phyloP scores from a whole-genome alignment of 2,329 filamentous ascomycete genomes.

The Pseudocercospora fuligena region DNA sequence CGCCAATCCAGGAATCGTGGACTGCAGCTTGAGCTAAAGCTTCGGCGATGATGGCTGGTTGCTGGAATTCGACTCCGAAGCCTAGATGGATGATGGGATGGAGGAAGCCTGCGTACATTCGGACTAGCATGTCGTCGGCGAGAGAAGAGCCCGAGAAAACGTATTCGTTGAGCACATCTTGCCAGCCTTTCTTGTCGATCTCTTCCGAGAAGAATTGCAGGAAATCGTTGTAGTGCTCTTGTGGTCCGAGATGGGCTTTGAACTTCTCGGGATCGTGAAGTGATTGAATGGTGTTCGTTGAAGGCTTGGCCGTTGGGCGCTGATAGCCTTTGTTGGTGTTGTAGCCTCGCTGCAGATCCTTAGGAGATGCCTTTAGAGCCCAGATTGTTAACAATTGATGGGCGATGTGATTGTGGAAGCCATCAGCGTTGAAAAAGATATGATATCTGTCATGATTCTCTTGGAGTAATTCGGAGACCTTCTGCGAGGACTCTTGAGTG shows the following conservation, averaged over 20 bases:
- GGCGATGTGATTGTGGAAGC: conserved; percentile 82
- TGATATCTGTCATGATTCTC: conserved; percentile 76
- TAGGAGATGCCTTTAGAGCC: conserved; percentile 69
- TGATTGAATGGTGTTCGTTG: conserved; percentile 58
- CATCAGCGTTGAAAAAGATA: conserved; percentile 76
- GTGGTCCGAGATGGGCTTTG: conserved; percentile 65
- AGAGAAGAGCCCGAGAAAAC: conserved; percentile 69
- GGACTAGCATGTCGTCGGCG: conserved; percentile 70
- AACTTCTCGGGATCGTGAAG: conserved; percentile 64
- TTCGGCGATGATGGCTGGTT: conserved; percentile 80
- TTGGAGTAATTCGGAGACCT: conserved; percentile 71
- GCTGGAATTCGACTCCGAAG: conserved; percentile 80
- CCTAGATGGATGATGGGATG: conserved; percentile 83
- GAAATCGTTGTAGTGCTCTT: conserved; percentile 71
- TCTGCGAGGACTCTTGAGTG: conserved; percentile 64
- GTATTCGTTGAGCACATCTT: conserved; percentile 66
- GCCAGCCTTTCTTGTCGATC: conserved; percentile 68
- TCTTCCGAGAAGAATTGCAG: conserved; percentile 76
- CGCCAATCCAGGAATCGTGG: conserved; percentile 63
- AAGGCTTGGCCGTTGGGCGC: conserved; percentile 46
- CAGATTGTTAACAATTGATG: conserved; percentile 80
- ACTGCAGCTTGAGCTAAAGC: conserved; percentile 77
- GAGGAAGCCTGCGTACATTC: conserved; percentile 72
- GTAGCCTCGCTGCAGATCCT: conserved; percentile 67
- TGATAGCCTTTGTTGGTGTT: conserved; percentile 71